Evolutionary conservation across 306 rosid genomes (phyloP), one percentile per base, ranked within the genome.

Genomic region (Bauhinia variegata): DNA sequence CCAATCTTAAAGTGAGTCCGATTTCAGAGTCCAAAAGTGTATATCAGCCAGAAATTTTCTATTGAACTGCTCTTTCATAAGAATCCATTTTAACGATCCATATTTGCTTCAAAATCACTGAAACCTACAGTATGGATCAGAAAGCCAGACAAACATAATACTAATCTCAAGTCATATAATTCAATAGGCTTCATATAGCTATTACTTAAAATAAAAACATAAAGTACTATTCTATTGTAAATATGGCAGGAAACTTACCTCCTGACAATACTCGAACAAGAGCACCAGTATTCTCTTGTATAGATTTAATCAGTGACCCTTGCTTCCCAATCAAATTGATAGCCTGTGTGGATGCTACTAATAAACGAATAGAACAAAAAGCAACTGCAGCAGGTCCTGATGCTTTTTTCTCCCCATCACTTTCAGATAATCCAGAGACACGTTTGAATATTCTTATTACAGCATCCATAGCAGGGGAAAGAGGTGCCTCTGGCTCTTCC

Each of bases 391-490:
- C 68, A 58, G 87, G 79, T 38, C 75, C 92, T 47, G 79, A 73
- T 19, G 65, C 54, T 58, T 82, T 78, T 53, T 68, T 65, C 11
- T 77, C 88, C 0, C 70, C 78, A 9, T 90, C 96, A 43, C 71
- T 72, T 74, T 86, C 97, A 4, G 95, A 77, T 55, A 90, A 82
- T 52, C 96, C 97, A 4, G 88, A 78, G 55, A 95, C 79, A 18
- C 92, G 95, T 79, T 86, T 90, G 75, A 90, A 90, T 51, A 95
- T 51, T 83, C 89, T 84, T 74, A 95, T 71, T 13, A 81, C 89
- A 63, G 99, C 99, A 63, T 88, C 99, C 95, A 95, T 90, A 42
- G 99, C 99, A 30, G 99, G 97, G 31, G 99, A 95, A 58, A 90
- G 77, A 33, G 90, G 51, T 54, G 85, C 71, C 72, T 88, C 97